These are phyloP conservation scores for Aplosporella prunicola DNA, from an alignment of 2,329 filamentous ascomycete genomes.

Conservation along the genomic window DNA sequence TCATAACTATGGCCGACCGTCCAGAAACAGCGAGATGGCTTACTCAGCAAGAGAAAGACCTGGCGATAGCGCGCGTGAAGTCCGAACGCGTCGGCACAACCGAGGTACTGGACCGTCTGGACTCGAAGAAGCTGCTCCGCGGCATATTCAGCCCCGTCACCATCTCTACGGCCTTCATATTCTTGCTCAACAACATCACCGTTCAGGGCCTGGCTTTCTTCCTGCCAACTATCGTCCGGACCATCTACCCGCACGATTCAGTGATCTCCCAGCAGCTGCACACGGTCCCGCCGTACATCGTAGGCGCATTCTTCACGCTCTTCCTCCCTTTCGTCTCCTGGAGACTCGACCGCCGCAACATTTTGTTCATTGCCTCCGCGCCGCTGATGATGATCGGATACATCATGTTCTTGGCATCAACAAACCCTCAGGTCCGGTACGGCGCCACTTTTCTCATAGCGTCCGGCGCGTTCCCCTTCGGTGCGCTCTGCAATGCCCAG, in stretches of 20 bases:
- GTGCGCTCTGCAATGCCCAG: conserved; percentile 57
- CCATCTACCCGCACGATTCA: conserved; percentile 52
- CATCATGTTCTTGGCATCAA: conserved; percentile 57
- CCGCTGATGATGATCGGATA: conserved; percentile 61
- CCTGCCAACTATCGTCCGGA: conserved; percentile 58
- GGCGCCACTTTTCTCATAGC: conserved; percentile 63
- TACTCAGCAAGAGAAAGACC: conserved; percentile 52
- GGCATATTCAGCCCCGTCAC: conserved; percentile 59
- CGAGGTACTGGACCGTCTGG: conserved; percentile 54
- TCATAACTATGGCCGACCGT: conserved; percentile 57
- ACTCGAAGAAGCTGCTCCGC: conserved; percentile 47
- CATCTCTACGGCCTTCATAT: conserved; percentile 47
- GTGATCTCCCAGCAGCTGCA: conserved; percentile 58
- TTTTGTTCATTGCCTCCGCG: conserved; percentile 51
- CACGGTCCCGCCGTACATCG: conserved; percentile 61
- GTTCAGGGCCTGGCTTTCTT: conserved; percentile 65
- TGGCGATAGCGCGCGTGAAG: conserved; percentile 58
- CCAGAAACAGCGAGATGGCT: conserved; percentile 61
- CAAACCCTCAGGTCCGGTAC: conserved; percentile 46
- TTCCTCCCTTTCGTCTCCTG: conserved; percentile 53
- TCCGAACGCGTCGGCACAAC: conserved; percentile 56
- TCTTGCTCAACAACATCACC: conserved; percentile 59
- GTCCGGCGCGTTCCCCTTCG: conserved; percentile 53
- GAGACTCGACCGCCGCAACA: conserved; percentile 49
- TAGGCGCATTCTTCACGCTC: conserved; percentile 58